phyloP scores from a whole-genome alignment of 768 basidiomycete genomes.

The Chalciporus sphaerocephalus region DNA sequence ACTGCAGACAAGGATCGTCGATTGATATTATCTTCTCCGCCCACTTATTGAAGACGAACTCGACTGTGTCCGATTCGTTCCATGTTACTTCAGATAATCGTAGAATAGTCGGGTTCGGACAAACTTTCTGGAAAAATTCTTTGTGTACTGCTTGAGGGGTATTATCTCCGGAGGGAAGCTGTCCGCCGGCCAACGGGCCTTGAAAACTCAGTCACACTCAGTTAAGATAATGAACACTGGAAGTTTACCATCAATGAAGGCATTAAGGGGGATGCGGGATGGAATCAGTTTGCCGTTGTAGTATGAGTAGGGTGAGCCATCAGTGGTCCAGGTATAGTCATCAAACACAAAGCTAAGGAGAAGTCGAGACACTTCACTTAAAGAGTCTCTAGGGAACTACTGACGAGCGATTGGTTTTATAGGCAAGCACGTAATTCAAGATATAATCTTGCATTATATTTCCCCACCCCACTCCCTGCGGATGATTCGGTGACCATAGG shows the following conservation, averaged over 20 bases:
- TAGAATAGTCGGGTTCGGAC: conserved; percentile 35
- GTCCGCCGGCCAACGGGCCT: conserved; percentile 42
- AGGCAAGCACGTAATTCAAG: conserved; percentile 32
- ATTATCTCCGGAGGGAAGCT: conserved; percentile 30
- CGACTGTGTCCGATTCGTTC: conserved; percentile 28
- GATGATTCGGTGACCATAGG: conserved; percentile 46
- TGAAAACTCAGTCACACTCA: no score
- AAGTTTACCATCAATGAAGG: no score
- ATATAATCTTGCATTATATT: conserved; percentile 39
- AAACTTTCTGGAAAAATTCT: conserved; percentile 39
- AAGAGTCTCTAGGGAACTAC: conserved; percentile 6
- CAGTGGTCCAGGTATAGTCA: conserved; percentile 38
- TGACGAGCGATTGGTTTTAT: conserved; percentile 32
- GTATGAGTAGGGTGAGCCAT: conserved; percentile 32
- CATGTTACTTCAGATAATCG: conserved; percentile 26
- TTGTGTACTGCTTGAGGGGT: conserved; percentile 35
- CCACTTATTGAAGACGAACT: conserved; percentile 37
- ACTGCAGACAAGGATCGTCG: conserved; percentile 39
- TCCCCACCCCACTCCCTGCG: conserved; percentile 31
- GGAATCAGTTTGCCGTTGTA: conserved; percentile 34
- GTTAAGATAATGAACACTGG: no score
- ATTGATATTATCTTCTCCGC: conserved; percentile 30
- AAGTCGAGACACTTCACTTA: no score
- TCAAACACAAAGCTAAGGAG: conserved; percentile 36
- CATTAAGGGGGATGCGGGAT: conserved; percentile 36